Percentiles rank a stretch among this genome's conserved stretches.
Conservation (phyloP, 164 flowering plant genomes). For the Protea cynaroides region DNA sequence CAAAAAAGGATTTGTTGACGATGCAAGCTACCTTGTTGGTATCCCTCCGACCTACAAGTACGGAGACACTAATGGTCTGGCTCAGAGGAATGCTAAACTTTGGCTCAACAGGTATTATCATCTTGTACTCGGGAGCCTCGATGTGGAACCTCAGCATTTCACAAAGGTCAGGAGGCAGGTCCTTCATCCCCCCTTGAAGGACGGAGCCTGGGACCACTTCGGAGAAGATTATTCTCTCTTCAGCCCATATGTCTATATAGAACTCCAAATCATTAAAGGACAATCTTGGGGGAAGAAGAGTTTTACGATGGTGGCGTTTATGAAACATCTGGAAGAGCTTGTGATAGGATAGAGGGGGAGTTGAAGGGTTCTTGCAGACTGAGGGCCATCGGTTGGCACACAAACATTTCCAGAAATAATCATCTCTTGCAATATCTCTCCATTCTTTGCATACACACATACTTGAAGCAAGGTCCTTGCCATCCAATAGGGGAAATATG, state of each 20-base stretch:
- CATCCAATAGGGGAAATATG: constrained; percentile 78
- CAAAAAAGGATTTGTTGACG: constrained; percentile 59
- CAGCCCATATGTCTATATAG: constrained; percentile 77
- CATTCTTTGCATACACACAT: constrained; percentile 80
- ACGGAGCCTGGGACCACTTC: constrained; percentile 69
- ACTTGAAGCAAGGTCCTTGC: constrained; percentile 68
- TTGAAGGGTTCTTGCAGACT: constrained; percentile 50
- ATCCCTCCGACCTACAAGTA: constrained; percentile 73
- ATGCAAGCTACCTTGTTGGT: constrained; percentile 61
- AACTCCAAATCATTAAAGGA: constrained; percentile 75
- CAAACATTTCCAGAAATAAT: constrained; percentile 83
- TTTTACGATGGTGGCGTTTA: constrained; percentile 39
- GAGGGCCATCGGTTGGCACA: constrained; percentile 96
- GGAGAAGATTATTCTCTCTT: constrained; percentile 57
- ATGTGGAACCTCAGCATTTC: constrained; percentile 45
- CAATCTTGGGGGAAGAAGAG: constrained; percentile 68
- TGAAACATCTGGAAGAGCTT: constrained; percentile 56
- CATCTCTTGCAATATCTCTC: constrained; percentile 70
- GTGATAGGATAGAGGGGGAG: constrained; percentile 50
- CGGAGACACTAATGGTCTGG: constrained; percentile 55
- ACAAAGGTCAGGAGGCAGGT: constrained; percentile 47
- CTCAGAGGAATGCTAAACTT: constrained; percentile 45
- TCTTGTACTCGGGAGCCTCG: constrained; percentile 65
- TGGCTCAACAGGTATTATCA: constrained; percentile 66
- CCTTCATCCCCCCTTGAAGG: constrained; percentile 42